Conservation (phyloP, 805 yeast genomes). For the Saturnispora zaruensis region DNA sequence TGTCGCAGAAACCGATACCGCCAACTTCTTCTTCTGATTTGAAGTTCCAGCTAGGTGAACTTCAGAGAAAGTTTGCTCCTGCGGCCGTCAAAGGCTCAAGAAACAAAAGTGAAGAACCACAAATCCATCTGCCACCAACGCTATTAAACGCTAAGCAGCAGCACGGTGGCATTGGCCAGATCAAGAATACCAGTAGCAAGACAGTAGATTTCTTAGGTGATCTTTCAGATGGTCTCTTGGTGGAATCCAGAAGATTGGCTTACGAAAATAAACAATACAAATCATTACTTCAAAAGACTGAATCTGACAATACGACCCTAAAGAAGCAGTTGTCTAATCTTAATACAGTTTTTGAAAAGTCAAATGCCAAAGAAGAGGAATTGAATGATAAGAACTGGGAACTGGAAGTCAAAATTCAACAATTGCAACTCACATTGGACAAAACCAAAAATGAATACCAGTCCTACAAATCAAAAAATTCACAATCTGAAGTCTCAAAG, state of each 20-base stretch:
- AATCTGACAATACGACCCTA: slow-evolving; percentile 34
- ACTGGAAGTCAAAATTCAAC: slow-evolving; percentile 41
- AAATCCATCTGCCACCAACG: slow-evolving; percentile 18
- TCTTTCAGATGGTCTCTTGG: slow-evolving; percentile 58
- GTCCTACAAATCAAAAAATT: slow-evolving; percentile 32
- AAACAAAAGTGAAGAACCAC: slow-evolving; percentile 9
- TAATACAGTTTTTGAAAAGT: slow-evolving; percentile 24
- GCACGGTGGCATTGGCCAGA: slow-evolving; percentile 1
- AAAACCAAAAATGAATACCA: slow-evolving; percentile 35
- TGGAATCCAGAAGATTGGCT: slow-evolving; percentile 61
- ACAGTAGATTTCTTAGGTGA: slow-evolving; percentile 69
- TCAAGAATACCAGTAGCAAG: slow-evolving; percentile 31
- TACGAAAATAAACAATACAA: slow-evolving; percentile 51
- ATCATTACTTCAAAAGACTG: slow-evolving; percentile 32
- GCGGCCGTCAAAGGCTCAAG: slow-evolving; percentile 6
- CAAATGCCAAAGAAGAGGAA: slow-evolving; percentile 36
- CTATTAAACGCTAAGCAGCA: slow-evolving; percentile 5
- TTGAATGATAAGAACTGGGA: slow-evolving; percentile 64
- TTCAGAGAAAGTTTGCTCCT: slow-evolving; percentile 27
- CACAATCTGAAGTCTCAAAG: slow-evolving; percentile 16
- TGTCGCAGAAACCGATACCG: not conserved
- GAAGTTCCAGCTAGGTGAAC: slow-evolving; percentile 35
- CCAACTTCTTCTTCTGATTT: slow-evolving; percentile 27
- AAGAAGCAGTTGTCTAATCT: slow-evolving; percentile 32
- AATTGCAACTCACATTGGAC: slow-evolving; percentile 35